Conservation (phyloP, 345 rosid genomes). For the Euphorbia tirucalli region DNA sequence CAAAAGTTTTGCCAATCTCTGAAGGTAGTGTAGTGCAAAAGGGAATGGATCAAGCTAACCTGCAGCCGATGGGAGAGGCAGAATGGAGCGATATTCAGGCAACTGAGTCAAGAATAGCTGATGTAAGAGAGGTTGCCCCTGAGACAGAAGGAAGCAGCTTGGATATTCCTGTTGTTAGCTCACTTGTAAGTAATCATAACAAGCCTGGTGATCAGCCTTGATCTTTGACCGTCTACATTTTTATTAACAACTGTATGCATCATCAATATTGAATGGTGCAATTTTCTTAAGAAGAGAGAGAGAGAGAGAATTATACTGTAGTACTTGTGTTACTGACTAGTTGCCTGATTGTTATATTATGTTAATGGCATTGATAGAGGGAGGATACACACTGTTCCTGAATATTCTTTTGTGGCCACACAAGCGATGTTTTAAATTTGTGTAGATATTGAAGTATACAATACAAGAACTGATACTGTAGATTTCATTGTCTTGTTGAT, state of each 20-base stretch:
- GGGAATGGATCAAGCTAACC: slow-evolving; percentile 55
- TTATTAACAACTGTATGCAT: neutral
- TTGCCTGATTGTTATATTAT: slow-evolving; percentile 2
- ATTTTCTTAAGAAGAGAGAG: slow-evolving; percentile 7
- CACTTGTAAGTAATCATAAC: slow-evolving; percentile 43
- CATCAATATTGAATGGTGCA: neutral
- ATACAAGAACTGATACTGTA: neutral
- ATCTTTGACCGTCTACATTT: slow-evolving; percentile 16
- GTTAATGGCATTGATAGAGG: neutral
- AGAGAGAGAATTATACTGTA: neutral
- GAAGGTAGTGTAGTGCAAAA: slow-evolving; percentile 60
- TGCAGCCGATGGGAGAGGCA: slow-evolving; percentile 54
- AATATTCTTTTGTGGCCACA: neutral
- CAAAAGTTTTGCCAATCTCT: slow-evolving; percentile 45
- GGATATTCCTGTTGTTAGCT: slow-evolving; percentile 68
- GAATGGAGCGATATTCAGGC: slow-evolving; percentile 92
- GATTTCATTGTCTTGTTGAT: neutral
- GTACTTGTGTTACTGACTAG: neutral
- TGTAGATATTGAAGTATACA: neutral
- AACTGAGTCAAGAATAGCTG: slow-evolving; percentile 70
- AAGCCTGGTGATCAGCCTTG: slow-evolving; percentile 56
- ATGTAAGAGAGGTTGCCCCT: slow-evolving; percentile 71
- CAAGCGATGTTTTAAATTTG: neutral
- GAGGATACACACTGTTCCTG: neutral
- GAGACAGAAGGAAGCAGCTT: slow-evolving; percentile 65